phyloP scores from a whole-genome alignment of 139 green algal species.

The Chloropicon primus region DNA sequence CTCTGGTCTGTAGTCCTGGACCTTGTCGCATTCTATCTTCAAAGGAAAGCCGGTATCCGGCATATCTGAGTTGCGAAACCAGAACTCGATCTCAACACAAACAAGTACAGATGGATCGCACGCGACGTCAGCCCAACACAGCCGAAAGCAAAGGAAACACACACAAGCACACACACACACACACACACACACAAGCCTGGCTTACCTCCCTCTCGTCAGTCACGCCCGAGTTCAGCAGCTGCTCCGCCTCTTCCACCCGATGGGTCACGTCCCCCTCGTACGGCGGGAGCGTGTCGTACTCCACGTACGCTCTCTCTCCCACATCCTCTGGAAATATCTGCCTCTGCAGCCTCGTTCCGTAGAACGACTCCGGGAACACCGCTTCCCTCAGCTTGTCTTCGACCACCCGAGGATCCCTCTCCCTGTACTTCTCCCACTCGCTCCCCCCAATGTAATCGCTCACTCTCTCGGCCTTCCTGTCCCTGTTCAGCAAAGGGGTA shows the following conservation, averaged over 20 bases:
- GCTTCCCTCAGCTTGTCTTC: not conserved
- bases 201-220: not conserved
- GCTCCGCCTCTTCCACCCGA: not conserved
- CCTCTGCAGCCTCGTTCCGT: not conserved
- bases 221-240: not conserved
- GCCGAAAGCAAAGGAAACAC: too few species aligned
- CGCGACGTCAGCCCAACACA: too few species aligned
- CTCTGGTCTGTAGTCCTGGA: not conserved
- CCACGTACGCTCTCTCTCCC: not conserved
- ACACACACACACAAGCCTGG: too few species aligned
- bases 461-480: not conserved
- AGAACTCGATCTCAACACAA: not conserved
- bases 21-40: not conserved
- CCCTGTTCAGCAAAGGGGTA: not conserved
- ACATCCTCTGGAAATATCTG: not conserved
- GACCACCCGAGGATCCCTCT: not conserved
- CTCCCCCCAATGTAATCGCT: not conserved
- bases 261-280: not conserved
- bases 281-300: not conserved
- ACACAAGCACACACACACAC: too few species aligned
- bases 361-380: not conserved
- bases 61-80: not conserved
- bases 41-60: not conserved
- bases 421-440: not conserved
- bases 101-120: too few species aligned